Percentiles rank a stretch among this genome's conserved stretches.
These are phyloP conservation scores for Russula compacta DNA, from an alignment of 768 basidiomycete species.

Conservation along the genomic window DNA sequence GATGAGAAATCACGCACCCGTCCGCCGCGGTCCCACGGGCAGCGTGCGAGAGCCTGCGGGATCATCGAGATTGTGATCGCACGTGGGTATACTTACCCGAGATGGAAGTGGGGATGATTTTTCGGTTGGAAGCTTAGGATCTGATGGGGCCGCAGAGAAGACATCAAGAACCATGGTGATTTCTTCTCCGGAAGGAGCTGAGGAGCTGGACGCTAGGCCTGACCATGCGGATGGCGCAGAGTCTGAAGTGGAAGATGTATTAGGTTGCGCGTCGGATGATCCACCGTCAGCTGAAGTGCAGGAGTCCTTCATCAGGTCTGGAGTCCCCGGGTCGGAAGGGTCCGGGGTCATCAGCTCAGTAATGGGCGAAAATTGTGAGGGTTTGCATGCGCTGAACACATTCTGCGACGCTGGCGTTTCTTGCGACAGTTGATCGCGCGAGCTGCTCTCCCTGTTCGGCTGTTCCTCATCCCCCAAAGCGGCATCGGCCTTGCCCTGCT, in stretches of 20 bases:
- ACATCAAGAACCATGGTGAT: slow-evolving; percentile 6
- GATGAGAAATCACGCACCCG: slow-evolving; percentile 2
- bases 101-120: background rate
- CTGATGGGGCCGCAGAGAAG: background rate
- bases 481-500: background rate
- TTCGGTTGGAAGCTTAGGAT: background rate
- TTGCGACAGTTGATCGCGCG: background rate
- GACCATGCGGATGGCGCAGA: slow-evolving; percentile 1
- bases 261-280: background rate
- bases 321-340: background rate
- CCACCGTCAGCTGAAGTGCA: background rate
- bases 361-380: slow-evolving; percentile 1
- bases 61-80: background rate
- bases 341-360: background rate
- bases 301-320: slow-evolving; percentile 12
- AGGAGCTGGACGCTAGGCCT: background rate
- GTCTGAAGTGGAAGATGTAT: background rate
- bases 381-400: background rate
- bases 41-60: background rate
- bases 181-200: background rate
- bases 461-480: background rate
- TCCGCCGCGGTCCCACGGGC: background rate
- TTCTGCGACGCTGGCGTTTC: background rate
- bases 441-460: background rate
- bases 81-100: background rate